phyloP scores from a whole-genome alignment of 306 rosid genomes.

The Prunus davidiana region DNA sequence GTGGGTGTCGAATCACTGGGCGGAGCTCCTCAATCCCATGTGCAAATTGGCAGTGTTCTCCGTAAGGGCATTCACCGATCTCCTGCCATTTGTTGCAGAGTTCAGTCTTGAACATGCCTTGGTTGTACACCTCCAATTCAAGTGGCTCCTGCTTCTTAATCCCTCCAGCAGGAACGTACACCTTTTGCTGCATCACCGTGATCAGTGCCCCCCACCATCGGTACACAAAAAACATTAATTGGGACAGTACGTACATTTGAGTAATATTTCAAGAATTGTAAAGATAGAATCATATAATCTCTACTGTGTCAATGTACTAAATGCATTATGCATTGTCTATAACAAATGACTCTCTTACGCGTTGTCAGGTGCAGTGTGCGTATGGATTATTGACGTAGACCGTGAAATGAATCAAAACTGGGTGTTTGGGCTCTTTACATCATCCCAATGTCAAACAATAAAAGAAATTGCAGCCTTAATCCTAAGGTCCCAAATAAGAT shows the following conservation, averaged over 20 bases:
- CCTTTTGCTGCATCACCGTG: slow-evolving; percentile 36
- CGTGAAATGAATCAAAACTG: no score
- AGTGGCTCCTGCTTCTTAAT: slow-evolving; percentile 30
- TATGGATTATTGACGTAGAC: neutral
- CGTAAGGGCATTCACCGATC: slow-evolving; percentile 47
- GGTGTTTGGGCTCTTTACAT: no score
- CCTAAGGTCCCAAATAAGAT: neutral
- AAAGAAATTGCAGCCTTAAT: neutral
- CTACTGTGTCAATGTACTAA: neutral
- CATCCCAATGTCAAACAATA: no score
- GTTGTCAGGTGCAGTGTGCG: neutral
- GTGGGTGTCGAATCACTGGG: slow-evolving; percentile 52
- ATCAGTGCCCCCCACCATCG: neutral
- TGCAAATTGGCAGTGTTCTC: slow-evolving; percentile 45
- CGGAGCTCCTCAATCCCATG: slow-evolving; percentile 50
- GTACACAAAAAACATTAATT: neutral
- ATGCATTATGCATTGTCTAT: neutral
- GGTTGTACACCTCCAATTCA: slow-evolving; percentile 44
- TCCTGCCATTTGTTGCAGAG: slow-evolving; percentile 58
- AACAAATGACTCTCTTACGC: neutral
- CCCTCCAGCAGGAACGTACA: slow-evolving; percentile 32
- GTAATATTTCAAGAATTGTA: neutral
- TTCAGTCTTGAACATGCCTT: slow-evolving; percentile 48
- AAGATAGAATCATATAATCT: neutral
- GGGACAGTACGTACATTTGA: no score